These are phyloP conservation scores for Paramecium pentaurelia DNA, from an alignment of 73 alveolate species.

Conservation along the genomic window DNA sequence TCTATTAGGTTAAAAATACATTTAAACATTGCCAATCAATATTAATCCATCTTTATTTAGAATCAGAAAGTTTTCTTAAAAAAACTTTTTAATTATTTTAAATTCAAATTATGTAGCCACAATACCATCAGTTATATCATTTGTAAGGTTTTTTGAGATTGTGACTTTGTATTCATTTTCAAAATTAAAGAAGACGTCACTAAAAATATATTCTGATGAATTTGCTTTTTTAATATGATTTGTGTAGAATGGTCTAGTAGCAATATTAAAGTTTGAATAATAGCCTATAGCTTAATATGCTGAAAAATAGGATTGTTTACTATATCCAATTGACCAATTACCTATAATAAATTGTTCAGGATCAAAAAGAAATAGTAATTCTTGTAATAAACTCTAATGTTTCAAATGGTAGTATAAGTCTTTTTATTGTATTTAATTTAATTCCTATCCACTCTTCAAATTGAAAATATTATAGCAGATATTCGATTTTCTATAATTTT, in stretches of 20 bases:
- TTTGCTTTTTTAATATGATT: background rate
- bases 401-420: background rate
- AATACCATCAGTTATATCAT: background rate
- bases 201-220: background rate
- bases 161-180: background rate
- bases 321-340: background rate
- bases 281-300: background rate
- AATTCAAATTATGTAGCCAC: conserved; percentile 2
- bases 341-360: background rate
- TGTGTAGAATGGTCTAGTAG: background rate
- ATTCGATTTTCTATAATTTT: background rate
- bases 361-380: background rate
- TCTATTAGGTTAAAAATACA: background rate
- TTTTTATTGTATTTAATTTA: background rate
- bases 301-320: background rate
- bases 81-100: background rate
- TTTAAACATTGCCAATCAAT: background rate
- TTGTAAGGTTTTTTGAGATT: background rate
- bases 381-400: background rate
- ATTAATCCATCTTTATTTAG: background rate
- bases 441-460: background rate
- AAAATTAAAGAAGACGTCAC: background rate
- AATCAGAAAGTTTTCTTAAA: background rate
- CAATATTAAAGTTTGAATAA: background rate
- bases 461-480: background rate